Evolutionary conservation across 2,329 filamentous ascomycete genomes (phyloP).

Genomic region (Trichoderma asperellum): DNA sequence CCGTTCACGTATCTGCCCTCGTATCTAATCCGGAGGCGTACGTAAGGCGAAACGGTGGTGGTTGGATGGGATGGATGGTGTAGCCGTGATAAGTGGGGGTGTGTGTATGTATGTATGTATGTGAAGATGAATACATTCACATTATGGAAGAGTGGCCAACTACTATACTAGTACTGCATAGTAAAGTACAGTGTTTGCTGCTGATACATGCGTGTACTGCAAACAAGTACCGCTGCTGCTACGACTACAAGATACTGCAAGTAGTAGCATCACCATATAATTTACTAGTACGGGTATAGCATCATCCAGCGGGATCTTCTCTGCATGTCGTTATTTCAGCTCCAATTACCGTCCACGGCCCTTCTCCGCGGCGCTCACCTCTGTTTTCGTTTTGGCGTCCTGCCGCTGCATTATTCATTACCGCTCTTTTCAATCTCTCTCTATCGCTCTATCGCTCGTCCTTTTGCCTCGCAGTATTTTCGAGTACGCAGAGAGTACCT

Average conservation of each 20-base stretch:
- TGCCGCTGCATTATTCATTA: constrained; percentile 12
- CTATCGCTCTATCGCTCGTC: not conserved
- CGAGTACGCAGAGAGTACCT: constrained; percentile 16
- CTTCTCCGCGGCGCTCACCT: not conserved
- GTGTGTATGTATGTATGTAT: not conserved
- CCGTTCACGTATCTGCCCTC: not conserved
- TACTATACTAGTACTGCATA: too few relatives aligned
- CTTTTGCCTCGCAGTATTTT: constrained; percentile 2
- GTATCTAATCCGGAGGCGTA: not conserved
- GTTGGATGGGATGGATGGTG: not conserved
- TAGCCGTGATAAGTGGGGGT: not conserved
- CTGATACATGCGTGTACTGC: not conserved
- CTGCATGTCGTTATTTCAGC: not conserved
- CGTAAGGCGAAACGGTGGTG: not conserved
- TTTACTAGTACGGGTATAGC: not conserved
- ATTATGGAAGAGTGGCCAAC: too few relatives aligned
- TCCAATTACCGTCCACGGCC: not conserved
- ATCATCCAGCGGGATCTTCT: not conserved
- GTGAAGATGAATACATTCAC: not conserved
- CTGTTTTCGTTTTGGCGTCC: not conserved
- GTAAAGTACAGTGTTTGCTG: not conserved
- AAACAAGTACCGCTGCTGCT: not conserved
- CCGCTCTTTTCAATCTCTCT: not conserved
- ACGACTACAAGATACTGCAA: not conserved
- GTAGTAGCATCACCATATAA: not conserved